These are phyloP conservation scores for Cytospora chrysosperma DNA, from an alignment of 2,329 filamentous ascomycete species.

Conservation along the genomic window DNA sequence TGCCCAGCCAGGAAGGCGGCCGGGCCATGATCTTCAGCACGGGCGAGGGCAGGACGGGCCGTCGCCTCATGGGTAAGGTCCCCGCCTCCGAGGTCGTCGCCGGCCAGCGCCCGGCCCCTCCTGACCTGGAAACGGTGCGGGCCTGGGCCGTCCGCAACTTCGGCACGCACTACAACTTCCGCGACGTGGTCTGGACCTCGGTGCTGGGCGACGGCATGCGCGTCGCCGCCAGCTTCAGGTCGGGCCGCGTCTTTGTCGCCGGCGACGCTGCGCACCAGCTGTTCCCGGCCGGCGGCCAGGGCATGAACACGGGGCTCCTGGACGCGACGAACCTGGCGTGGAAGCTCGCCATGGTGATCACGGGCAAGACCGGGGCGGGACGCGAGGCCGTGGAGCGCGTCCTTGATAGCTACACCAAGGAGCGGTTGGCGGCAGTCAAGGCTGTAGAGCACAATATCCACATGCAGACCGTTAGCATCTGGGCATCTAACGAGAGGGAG, in stretches of 20 bases:
- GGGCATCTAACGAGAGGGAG: constrained; percentile 1
- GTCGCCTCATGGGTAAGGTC: neutral
- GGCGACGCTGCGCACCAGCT: constrained; percentile 60
- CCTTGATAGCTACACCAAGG: constrained; percentile 19
- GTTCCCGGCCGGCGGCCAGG: constrained; percentile 54
- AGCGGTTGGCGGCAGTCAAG: neutral
- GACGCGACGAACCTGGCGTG: constrained; percentile 55
- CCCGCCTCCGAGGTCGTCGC: neutral
- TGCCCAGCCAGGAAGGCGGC: neutral
- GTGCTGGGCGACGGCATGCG: constrained; percentile 15
- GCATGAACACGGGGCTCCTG: constrained; percentile 57
- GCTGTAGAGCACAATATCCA: constrained; percentile 6
- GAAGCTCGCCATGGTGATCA: constrained; percentile 41
- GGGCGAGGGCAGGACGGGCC: neutral
- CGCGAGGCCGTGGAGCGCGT: constrained; percentile 8
- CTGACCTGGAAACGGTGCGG: neutral
- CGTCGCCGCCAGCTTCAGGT: constrained; percentile 44
- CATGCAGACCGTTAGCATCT: constrained; percentile 1
- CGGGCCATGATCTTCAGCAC: constrained; percentile 3
- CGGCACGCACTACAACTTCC: constrained; percentile 11
- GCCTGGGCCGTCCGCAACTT: neutral
- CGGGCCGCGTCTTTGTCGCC: constrained; percentile 51
- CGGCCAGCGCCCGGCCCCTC: neutral
- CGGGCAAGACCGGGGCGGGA: neutral
- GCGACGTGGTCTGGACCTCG: constrained; percentile 3